Evolutionary conservation across 2,329 filamentous ascomycete genomes (phyloP), one percentile per base, ranked within the genome.

Genomic region (Microdochium bolleyi): DNA sequence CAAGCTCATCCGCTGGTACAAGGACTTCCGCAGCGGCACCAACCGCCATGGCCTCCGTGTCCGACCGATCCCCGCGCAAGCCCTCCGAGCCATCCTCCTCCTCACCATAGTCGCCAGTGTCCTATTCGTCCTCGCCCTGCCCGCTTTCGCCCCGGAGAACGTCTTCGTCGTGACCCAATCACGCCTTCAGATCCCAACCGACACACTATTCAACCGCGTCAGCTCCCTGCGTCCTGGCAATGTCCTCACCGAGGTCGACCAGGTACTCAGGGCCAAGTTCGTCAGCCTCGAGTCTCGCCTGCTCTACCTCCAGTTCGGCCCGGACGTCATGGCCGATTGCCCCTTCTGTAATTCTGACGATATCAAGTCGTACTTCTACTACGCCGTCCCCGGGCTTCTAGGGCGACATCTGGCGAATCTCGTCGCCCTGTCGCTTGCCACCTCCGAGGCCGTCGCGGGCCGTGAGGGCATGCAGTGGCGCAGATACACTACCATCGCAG

Each of bases 301-400:
- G 54, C 75, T 95, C 8, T 97, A 96, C 71, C 77, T 95, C 51
- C 84, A 87, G 54, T 95, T 84, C 69, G 94, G 94, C 2, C 89
- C 91, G 0, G 76, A 81, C 32, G 82, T 85, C 9, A 67, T 97
- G 37, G 75, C 84, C 22, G 76, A 83, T 54, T 97, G 92, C 67
- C 79, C 82, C n/a, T 96, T 95, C 73, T 96, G 92, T 78, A 76
- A 73, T 50, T 71, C 82, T n/a, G 84, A 88, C 54, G 83, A 88
- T 49, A 78, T 83, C 4, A 74, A 73, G 37, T 82, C 80, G 44
- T 96, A 91, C 73, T 78, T 95, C 49, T 80, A 88, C 66, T 97
- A 95, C 70, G 85, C 88, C 14, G 70, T 95, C 0, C 88, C 92
- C 0, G 76, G 82, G 24, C 72, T 95, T 8, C 62, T 92, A 1